Percentiles rank a stretch among this genome's conserved stretches.
Conservation (phyloP, 768 basidiomycete species). For the Panellus pusillus region DNA sequence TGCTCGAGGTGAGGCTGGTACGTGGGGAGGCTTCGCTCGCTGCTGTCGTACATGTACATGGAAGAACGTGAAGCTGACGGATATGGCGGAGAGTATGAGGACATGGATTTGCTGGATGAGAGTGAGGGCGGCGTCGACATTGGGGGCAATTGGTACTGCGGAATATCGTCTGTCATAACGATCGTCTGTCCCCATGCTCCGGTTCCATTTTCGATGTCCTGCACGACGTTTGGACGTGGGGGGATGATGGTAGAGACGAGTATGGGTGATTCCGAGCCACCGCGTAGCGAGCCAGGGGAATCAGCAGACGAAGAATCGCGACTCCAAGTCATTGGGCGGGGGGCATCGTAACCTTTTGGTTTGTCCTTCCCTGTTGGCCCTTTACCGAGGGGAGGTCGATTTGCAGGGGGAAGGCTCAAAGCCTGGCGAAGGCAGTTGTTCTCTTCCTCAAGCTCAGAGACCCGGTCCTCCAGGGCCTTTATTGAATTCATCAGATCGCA, state of each 20-base stretch:
- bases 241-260: conserved; percentile 51
- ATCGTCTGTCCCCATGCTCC: conserved; percentile 55
- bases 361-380: conserved; percentile 89
- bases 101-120: conserved; percentile 34
- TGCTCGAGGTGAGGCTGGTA: background rate
- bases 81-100: conserved; percentile 6
- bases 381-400: conserved; percentile 71
- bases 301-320: conserved; percentile 45
- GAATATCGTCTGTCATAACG: conserved; percentile 46
- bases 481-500: conserved; percentile 31
- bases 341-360: conserved; percentile 50
- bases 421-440: conserved; percentile 71
- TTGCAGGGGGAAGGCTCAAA: conserved; percentile 72
- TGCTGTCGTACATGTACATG: conserved; percentile 15
- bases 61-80: conserved; percentile 11
- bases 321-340: conserved; percentile 27
- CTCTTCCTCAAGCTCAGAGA: conserved; percentile 82
- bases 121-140: conserved; percentile 46
- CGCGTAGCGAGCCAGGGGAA: conserved; percentile 52
- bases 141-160: conserved; percentile 41
- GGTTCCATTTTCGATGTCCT: conserved; percentile 44
- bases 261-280: conserved; percentile 66
- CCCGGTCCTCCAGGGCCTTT: conserved; percentile 80
- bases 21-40: background rate
- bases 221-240: conserved; percentile 37